Percentiles rank a stretch among this genome's conserved stretches.
Evolutionary conservation across 208 protist genomes (phyloP).

Genomic region (Crithidia sp.): DNA sequence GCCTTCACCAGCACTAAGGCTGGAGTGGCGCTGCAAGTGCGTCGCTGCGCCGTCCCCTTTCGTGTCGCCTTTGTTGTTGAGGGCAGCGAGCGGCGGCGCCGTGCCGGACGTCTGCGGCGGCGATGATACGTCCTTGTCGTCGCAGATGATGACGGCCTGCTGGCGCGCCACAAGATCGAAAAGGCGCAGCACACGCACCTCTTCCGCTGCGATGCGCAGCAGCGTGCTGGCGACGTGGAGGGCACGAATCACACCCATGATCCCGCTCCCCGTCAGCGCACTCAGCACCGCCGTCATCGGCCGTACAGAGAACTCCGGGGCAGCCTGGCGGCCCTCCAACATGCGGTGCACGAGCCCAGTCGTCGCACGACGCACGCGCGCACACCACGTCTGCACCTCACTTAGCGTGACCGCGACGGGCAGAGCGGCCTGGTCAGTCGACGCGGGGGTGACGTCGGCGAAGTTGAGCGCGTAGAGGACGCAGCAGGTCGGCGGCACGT

Average conservation of each 20-base stretch:
- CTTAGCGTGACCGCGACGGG: constrained; percentile 29
- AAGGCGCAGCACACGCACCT: constrained; percentile 42
- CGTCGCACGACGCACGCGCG: constrained; percentile 40
- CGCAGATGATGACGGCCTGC: constrained; percentile 19
- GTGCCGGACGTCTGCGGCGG: too few relatives aligned
- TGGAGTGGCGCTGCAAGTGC: too few relatives aligned
- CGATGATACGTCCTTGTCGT: constrained; percentile 2
- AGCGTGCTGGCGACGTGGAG: constrained; percentile 73
- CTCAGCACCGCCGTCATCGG: constrained; percentile 62
- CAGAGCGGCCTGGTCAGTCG: background rate
- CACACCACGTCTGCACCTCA: constrained; percentile 58
- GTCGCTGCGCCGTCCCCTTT: too few relatives aligned
- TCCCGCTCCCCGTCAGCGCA: constrained; percentile 47
- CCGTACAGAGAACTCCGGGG: constrained; percentile 41
- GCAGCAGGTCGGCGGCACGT: constrained; percentile 61
- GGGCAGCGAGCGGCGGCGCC: background rate
- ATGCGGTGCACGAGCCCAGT: constrained; percentile 53
- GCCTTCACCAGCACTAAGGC: too few relatives aligned
- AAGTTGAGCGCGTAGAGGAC: constrained; percentile 80
- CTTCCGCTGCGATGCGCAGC: constrained; percentile 48
- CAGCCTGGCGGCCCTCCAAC: constrained; percentile 46
- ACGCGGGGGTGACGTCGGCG: constrained; percentile 31
- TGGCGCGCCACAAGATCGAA: constrained; percentile 29
- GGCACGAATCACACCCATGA: constrained; percentile 45
- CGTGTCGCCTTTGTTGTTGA: background rate